Conservation (phyloP, 2,329 filamentous ascomycete genomes). For the Cladosporium sp. region DNA sequence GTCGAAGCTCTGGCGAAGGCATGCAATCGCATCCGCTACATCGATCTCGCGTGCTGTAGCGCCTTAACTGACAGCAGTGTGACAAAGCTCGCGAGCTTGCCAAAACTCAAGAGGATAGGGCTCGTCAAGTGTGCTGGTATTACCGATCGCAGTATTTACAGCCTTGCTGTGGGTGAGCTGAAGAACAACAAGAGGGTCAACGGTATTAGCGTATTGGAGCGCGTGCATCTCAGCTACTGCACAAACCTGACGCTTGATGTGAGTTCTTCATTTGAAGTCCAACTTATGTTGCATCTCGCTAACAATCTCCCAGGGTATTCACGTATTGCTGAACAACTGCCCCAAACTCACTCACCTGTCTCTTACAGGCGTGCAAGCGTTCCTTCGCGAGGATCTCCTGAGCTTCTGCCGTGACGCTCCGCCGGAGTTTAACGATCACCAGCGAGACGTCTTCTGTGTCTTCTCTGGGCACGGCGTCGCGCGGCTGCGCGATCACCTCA, state of each 20-base stretch:
- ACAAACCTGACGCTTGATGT: conserved; percentile 77
- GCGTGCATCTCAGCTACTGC: conserved; percentile 96
- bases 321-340: conserved; percentile 82
- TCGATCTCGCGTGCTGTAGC: conserved; percentile 92
- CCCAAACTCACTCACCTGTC: conserved; percentile 89
- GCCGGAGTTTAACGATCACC: conserved; percentile 89
- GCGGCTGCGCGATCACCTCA: conserved; percentile 73
- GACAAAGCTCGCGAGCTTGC: conserved; percentile 74
- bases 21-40: conserved; percentile 94
- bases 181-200: conserved; percentile 40
- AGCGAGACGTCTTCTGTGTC: conserved; percentile 93
- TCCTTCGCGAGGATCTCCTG: conserved; percentile 79
- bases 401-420: conserved; percentile 84
- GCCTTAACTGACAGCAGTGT: conserved; percentile 86
- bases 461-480: conserved; percentile 85
- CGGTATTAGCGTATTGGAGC: conserved; percentile 69
- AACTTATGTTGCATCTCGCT: conserved; percentile 20
- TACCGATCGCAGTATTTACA: conserved; percentile 82
- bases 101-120: conserved; percentile 91
- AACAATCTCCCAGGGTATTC: conserved; percentile 66
- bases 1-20: conserved; percentile 77
- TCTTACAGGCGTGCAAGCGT: conserved; percentile 88
- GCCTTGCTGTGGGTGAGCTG: conserved; percentile 56
- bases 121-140: conserved; percentile 90
- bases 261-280: conserved; percentile 33